These are phyloP conservation scores for Tetrapyrgos nigripes DNA, from an alignment of 1,284 basidiomycete genomes.

Conservation along the genomic window DNA sequence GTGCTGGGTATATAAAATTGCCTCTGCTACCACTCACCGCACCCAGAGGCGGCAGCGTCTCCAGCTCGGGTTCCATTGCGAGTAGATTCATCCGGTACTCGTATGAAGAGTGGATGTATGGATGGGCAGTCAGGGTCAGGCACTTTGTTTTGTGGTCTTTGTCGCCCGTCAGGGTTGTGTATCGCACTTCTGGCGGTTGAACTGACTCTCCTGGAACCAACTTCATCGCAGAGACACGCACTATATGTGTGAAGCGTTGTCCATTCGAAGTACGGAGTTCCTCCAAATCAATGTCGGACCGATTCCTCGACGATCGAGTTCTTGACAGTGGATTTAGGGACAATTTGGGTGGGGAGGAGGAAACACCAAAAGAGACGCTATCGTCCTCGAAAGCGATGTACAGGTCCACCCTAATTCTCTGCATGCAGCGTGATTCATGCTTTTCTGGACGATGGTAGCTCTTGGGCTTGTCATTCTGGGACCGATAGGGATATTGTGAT, in stretches of 20 bases:
- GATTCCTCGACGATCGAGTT: not conserved
- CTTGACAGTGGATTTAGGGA: not conserved
- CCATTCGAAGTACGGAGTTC: conserved; percentile 9
- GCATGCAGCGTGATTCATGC: conserved; percentile 17
- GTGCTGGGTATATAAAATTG: not conserved
- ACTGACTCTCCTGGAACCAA: not conserved
- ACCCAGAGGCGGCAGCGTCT: too few relatives aligned
- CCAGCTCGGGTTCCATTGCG: not conserved
- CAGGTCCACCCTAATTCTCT: conserved; percentile 7
- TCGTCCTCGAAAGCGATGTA: conserved; percentile 18
- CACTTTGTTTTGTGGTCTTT: conserved; percentile 1
- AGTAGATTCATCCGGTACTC: conserved; percentile 7
- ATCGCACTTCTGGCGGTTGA: not conserved
- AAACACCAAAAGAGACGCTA: not conserved
- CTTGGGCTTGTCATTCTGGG: not conserved
- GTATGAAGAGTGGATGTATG: conserved; percentile 1
- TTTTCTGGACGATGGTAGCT: conserved; percentile 7
- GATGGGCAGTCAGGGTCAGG: not conserved
- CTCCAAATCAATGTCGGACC: not conserved
- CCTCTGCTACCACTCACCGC: too few relatives aligned
- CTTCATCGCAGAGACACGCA: conserved; percentile 2
- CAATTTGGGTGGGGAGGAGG: too few relatives aligned
- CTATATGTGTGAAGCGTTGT: conserved; percentile 13
- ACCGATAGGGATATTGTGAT: not conserved
- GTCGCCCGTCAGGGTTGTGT: not conserved